These are phyloP conservation scores for Plenodomus tracheiphilus DNA, from an alignment of 2,329 filamentous ascomycete genomes.

Conservation along the genomic window DNA sequence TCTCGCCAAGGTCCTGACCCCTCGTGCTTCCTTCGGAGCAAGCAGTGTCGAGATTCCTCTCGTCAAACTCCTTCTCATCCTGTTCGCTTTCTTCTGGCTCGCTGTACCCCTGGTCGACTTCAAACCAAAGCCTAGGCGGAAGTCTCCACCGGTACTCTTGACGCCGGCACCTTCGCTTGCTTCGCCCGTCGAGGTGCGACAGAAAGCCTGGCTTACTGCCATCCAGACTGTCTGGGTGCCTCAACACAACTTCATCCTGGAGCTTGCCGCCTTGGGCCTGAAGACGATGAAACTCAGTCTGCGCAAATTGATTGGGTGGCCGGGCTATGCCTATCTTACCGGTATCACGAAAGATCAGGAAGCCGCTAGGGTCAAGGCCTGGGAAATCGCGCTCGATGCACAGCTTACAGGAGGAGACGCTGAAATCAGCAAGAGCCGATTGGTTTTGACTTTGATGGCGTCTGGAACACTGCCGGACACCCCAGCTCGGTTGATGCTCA, in stretches of 20 bases:
- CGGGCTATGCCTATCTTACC: conserved; percentile 76
- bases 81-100: conserved; percentile 60
- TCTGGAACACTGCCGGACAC: conserved; percentile 85
- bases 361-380: conserved; percentile 82
- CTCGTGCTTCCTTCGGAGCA: conserved; percentile 36
- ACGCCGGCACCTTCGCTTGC: conserved; percentile 69
- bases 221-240: conserved; percentile 93
- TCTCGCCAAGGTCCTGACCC: conserved; percentile 33
- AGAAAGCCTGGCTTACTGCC: conserved; percentile 89
- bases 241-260: conserved; percentile 81
- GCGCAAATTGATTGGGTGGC: conserved; percentile 75
- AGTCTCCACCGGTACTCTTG: conserved; percentile 47
- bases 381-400: conserved; percentile 90
- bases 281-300: conserved; percentile 83
- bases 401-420: conserved; percentile 89
- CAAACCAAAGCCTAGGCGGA: conserved; percentile 59
- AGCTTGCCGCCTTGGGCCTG: conserved; percentile 76
- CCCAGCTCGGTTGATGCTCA: conserved; percentile 83
- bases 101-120: conserved; percentile 60
- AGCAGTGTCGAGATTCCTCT: conserved; percentile 47
- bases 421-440: conserved; percentile 83
- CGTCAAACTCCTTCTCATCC: conserved; percentile 54
- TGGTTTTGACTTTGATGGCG: conserved; percentile 83
- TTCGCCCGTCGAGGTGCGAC: conserved; percentile 81
- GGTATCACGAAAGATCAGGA: conserved; percentile 85